These are phyloP conservation scores for Apophysomyces variabilis DNA, from an alignment of 371 early-diverging fungal species.

Conservation along the genomic window DNA sequence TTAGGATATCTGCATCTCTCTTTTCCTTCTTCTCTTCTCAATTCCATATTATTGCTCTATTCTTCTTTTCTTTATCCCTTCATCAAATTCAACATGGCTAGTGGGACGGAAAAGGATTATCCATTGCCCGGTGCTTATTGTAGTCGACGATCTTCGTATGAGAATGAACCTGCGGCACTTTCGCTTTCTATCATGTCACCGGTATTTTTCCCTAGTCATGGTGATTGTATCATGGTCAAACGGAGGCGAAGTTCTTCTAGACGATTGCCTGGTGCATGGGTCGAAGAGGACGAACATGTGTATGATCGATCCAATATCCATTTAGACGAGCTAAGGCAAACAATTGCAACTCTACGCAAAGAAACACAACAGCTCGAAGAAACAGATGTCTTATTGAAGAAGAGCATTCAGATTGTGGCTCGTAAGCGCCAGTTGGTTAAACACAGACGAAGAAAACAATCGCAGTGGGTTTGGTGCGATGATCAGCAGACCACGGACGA, in stretches of 20 bases:
- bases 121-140: constrained; percentile 7
- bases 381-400: constrained; percentile 48
- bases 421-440: constrained; percentile 37
- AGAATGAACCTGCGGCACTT: constrained; percentile 1
- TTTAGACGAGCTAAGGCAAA: constrained; percentile 34
- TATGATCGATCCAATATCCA: constrained; percentile 7
- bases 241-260: constrained; percentile 8
- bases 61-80: not conserved
- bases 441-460: constrained; percentile 23
- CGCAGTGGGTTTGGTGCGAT: constrained; percentile 33
- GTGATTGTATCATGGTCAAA: constrained; percentile 18
- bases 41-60: not conserved
- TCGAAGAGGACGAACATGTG: constrained; percentile 29
- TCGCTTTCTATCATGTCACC: constrained; percentile 28
- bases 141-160: not conserved
- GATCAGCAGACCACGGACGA: constrained; percentile 8
- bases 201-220: constrained; percentile 26
- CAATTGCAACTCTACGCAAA: constrained; percentile 39
- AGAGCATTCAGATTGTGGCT: constrained; percentile 45
- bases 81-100: constrained; percentile 3
- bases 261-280: constrained; percentile 45
- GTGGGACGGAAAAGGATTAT: not conserved
- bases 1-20: not conserved
- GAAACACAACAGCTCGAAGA: constrained; percentile 44
- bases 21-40: not conserved